Base-by-base conservation (phyloP, 139 green algal species). In the Helicosporidium sp. region DNA sequence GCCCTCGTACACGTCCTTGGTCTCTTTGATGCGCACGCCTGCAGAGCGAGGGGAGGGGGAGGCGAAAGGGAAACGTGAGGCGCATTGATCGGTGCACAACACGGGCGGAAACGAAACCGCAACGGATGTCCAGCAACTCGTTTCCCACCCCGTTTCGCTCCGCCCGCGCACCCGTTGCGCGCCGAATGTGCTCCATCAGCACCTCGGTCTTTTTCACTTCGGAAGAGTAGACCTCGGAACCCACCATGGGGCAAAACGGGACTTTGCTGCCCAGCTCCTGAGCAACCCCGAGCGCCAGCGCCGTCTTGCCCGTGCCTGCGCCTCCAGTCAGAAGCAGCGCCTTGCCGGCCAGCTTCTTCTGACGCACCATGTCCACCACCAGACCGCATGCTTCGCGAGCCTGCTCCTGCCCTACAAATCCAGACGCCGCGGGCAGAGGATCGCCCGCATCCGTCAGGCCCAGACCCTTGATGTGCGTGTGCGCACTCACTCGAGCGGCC, bases 181-280 rank as follows among this genome's bases (percentile, higher is more conserved):
- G 47, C 7, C 90, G 58, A 61, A 99, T 95, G 73, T 99, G 85
- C 65, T 99, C 90, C 87, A 96, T 96, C 26, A 99, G 75, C 39
- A 99, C 84, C 43, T 92, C 90, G 19, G 90, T 99, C 76, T 99
- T 99, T 69, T 99, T 99, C 5, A 99, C 87, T 56, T 99, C 90
- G 0, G 62, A 73, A 3, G 75, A 92, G 73, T 97, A 99, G 29
- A 99, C 90, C 66, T 99, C 90, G 13, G 69, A 85, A 25, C 87
- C 90, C 4, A 97, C 90, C 90, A 99, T 96, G 20, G 90, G 90
- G 63, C 89, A 97, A 74, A 99, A 99, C 3, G 90, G 90, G 17
- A 99, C 75, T 49, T 73, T 66, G 12, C 67, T 77, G 3, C 85
- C 85, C 5, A 94, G 75, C 64, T 94, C 86, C 52, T 93, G 83